Conservation (phyloP, 495 filamentous ascomycete species). For the Penicillium fimorum region DNA sequence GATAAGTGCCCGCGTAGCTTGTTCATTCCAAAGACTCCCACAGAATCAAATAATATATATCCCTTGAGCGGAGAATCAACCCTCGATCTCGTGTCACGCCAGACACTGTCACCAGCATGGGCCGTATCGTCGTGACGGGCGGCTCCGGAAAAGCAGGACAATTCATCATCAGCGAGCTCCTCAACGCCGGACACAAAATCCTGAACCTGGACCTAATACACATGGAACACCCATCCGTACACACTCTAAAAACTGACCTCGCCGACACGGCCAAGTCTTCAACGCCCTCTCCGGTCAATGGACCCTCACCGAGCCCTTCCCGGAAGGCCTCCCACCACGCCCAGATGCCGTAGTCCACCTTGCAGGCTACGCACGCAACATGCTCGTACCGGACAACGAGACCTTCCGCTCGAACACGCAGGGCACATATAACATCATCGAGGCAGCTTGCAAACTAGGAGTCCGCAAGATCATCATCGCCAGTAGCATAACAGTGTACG, state of each 20-base stretch:
- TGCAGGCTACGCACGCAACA: constrained; percentile 57
- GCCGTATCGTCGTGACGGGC: constrained; percentile 49
- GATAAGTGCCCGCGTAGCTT: neutral
- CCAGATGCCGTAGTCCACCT: constrained; percentile 61
- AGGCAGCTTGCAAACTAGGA: constrained; percentile 57
- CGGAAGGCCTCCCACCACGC: constrained; percentile 32
- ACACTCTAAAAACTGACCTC: constrained; percentile 54
- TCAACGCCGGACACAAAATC: constrained; percentile 48
- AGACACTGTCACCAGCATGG: neutral
- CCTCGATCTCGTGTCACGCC: neutral
- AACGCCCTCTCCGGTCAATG: constrained; percentile 57
- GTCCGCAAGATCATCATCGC: constrained; percentile 59
- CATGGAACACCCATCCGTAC: constrained; percentile 25
- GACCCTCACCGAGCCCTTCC: constrained; percentile 44
- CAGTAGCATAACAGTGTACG: constrained; percentile 54
- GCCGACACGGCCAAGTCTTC: constrained; percentile 56
- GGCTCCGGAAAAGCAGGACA: constrained; percentile 54
- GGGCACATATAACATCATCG: constrained; percentile 57
- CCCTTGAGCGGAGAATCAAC: neutral
- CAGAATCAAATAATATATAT: neutral
- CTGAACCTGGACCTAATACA: constrained; percentile 50
- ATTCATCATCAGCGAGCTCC: constrained; percentile 50
- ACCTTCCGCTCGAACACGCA: constrained; percentile 51
- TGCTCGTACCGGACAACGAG: constrained; percentile 59
- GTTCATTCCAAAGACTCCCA: neutral